Percentiles rank a stretch among this genome's conserved stretches.
Conservation (phyloP, 2,329 filamentous ascomycete genomes). For the Apiospora pterosperma region DNA sequence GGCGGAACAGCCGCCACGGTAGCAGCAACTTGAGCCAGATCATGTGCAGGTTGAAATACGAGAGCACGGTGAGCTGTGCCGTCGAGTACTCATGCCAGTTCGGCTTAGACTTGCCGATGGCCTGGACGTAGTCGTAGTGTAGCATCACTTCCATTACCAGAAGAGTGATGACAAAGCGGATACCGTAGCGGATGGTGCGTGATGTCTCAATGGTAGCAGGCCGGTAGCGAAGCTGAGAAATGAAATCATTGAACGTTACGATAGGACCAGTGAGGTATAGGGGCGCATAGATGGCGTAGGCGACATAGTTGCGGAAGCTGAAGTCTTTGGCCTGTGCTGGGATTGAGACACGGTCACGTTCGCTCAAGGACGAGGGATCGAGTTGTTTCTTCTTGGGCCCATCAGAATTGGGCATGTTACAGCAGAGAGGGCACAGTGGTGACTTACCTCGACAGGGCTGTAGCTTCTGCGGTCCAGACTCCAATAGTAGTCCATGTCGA, state of each 20-base stretch:
- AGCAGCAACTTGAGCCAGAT: constrained; percentile 98
- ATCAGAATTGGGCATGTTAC: constrained; percentile 50
- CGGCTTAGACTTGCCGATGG: constrained; percentile 79
- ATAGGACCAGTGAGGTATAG: constrained; percentile 92
- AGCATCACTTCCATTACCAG: constrained; percentile 88
- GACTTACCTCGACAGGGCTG: constrained; percentile 77
- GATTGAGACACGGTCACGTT: constrained; percentile 78
- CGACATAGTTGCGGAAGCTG: constrained; percentile 81
- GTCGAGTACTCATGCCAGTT: constrained; percentile 82
- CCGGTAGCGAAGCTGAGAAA: constrained; percentile 76
- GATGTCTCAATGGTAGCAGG: constrained; percentile 64
- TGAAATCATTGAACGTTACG: constrained; percentile 96
- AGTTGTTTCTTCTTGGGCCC: constrained; percentile 92
- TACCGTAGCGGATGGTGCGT: constrained; percentile 75
- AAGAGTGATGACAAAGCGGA: constrained; percentile 77
- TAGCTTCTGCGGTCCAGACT: constrained; percentile 62
- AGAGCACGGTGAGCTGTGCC: constrained; percentile 83
- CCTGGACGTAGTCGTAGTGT: constrained; percentile 90
- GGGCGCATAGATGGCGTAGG: constrained; percentile 86
- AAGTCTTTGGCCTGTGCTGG: constrained; percentile 71
- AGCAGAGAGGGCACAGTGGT: neutral
- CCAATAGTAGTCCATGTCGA: constrained; percentile 98
- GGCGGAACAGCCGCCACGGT: constrained; percentile 96
- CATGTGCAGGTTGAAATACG: constrained; percentile 93
- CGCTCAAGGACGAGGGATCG: constrained; percentile 81